Base-by-base conservation (phyloP, 768 basidiomycete species). In the Dictyophora rubrovolvata region DNA sequence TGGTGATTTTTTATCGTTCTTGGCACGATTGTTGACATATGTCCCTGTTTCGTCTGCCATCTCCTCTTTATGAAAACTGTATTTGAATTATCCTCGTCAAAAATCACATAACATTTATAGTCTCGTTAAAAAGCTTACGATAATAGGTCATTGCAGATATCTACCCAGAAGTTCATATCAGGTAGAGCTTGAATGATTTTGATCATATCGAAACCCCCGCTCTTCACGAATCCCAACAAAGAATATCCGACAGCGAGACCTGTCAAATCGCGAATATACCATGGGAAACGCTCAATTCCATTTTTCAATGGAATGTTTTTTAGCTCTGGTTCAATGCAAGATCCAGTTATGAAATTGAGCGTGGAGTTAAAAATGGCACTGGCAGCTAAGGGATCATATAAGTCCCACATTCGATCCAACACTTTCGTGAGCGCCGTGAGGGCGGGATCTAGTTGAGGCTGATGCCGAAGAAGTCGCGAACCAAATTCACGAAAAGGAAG, bases 321-420 rank as follows among this genome's bases (percentile, higher is more conserved):
- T 10, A 51, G 21, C 20, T 51, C 28, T 12, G 21, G 50, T 18
- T 51, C 50, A 51, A 51, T 51, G 50, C 50, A 51, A 16, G 12
- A 51, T 3, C 50, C 21, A 12, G 50, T 10, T 20, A 51, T 20
- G 50, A 51, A 51, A 12, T 14, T 18, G 50, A 51, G 28, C 11
- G 16, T 16, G 14, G 12, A 16, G 9, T 22, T 51, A 12, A 55
- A 22, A 18, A 55, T 55, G 9, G 54, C 18, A 42, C 46, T 55
- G 8, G 54, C 54, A 46, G 33, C 35, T 14, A 55, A 37, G 12
- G 54, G 54, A 37, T 35, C 33, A 42, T 55, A 55, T 7, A 55
- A 22, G n/a, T 55, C 54, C 54, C 54, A 55, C 54, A 55, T 55
- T 10, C 22, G 33, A 14, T 36, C 21, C n/a, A 55, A 42, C 14